These are phyloP conservation scores for Plasmodium cynomolgi DNA, from an alignment of 169 alveolate genomes.

Conservation along the genomic window DNA sequence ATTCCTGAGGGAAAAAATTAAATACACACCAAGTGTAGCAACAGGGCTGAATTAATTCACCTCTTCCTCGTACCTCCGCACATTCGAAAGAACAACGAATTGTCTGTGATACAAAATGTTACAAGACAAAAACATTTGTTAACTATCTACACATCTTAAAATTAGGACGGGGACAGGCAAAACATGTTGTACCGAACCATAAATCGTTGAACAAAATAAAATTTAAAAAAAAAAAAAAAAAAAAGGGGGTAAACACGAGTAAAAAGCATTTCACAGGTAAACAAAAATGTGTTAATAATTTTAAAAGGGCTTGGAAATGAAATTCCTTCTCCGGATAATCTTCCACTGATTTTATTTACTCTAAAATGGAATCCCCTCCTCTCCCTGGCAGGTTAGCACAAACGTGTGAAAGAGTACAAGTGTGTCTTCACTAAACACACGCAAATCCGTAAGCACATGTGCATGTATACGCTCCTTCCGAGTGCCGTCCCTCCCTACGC, in stretches of 20 bases:
- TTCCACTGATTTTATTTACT: neutral
- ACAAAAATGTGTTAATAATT: neutral
- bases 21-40: neutral
- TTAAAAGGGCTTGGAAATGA: neutral
- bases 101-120: neutral
- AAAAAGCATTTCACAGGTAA: neutral
- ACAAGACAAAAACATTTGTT: neutral
- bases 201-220: neutral
- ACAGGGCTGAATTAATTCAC: neutral
- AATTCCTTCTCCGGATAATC: neutral
- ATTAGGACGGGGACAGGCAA: neutral
- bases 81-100: neutral
- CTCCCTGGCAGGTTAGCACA: neutral
- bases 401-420: neutral
- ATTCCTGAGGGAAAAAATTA: neutral
- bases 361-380: neutral
- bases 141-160: neutral
- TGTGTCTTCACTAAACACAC: neutral
- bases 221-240: neutral
- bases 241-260: neutral
- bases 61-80: neutral
- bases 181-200: neutral
- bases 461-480: neutral
- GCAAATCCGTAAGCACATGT: neutral
- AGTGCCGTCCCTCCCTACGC: neutral